Evolutionary conservation across 1,139 yeast species (phyloP).

Genomic region (Barnettozyma hawaiiensis): DNA sequence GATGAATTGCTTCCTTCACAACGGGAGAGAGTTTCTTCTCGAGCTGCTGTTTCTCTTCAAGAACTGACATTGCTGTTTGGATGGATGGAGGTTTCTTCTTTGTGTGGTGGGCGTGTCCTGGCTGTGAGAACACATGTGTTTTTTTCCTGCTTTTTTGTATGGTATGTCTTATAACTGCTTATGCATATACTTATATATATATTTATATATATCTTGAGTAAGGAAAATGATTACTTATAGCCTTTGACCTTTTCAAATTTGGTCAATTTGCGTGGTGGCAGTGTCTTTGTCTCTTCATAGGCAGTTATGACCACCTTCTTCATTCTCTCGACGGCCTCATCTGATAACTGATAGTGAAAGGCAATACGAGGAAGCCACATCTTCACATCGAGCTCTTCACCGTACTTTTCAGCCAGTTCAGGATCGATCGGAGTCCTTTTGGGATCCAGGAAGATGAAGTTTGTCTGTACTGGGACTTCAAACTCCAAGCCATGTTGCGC

Average conservation of each 20-base stretch:
- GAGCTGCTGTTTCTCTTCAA: conserved; percentile 8
- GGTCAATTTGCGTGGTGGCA: conserved; percentile 4
- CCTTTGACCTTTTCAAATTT: no score
- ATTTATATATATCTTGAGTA: no score
- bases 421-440: conserved; percentile 48
- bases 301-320: conserved; percentile 56
- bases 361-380: conserved; percentile 58
- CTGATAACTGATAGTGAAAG: conserved; percentile 71
- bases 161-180: no score
- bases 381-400: conserved; percentile 46
- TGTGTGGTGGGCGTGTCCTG: no score
- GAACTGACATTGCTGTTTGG: background rate
- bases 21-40: conserved; percentile 27
- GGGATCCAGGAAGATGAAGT: conserved; percentile 65
- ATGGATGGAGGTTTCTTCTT: no score
- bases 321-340: conserved; percentile 57
- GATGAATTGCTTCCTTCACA: conserved; percentile 44
- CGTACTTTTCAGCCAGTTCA: conserved; percentile 40
- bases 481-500: conserved; percentile 42
- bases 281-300: conserved; percentile 37
- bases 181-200: no score
- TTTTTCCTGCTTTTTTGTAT: no score
- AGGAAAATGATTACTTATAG: no score
- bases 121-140: background rate
- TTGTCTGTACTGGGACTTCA: conserved; percentile 64